Base-by-base conservation (phyloP, 176 grass and related monocot species). In the Calamus simplicifolius region DNA sequence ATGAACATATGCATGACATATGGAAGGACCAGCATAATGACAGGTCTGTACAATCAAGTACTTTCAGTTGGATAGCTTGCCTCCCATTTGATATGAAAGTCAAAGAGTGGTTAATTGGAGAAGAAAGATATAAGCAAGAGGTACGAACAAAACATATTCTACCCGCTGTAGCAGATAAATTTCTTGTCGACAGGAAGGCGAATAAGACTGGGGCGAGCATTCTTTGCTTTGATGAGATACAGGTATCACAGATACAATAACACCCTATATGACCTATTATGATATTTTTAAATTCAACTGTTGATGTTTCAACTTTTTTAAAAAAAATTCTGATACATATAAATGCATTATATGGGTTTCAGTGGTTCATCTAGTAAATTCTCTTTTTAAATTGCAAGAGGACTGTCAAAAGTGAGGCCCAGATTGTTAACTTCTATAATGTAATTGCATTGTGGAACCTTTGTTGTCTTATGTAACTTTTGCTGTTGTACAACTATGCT, bases 201-300 rank as follows among this genome's bases (percentile, higher is more conserved):
- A 63, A 97, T 79, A 90, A 83, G 61, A 79, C 52, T n/a, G 92
- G 92, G 49, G 92, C 92, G 69, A 96, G 87, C 67, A 83, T 97
- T 80, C 75, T 97, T 75, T 97, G 92, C 78, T 97, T 97, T 82
- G 92, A 97, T 50, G 92, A 97, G 53, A 97, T 90, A 82, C 92
- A 97, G 83, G 87, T 97, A 75, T 28, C 38, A 62, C 35, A 57
- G 81, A 56, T 50, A 53, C 57, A 38, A 63, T 69, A 58, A 66
- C 52, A 29, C 27, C 25, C 6, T 6, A 38, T 23, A 76, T 14
- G 35, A 43, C 6, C 35, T 43, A 13, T 43, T 8, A 10, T 0
- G 3, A 43, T 2, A 12, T 3, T 43, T 12, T 43, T 43, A 2
- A 7, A 7, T 43, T 43, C 35, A 43, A 43, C 31, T 35, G 8